Evolutionary conservation across 2,329 filamentous ascomycete genomes (phyloP), one percentile per base, ranked within the genome.

Genomic region (Blastomyces emzantsi): DNA sequence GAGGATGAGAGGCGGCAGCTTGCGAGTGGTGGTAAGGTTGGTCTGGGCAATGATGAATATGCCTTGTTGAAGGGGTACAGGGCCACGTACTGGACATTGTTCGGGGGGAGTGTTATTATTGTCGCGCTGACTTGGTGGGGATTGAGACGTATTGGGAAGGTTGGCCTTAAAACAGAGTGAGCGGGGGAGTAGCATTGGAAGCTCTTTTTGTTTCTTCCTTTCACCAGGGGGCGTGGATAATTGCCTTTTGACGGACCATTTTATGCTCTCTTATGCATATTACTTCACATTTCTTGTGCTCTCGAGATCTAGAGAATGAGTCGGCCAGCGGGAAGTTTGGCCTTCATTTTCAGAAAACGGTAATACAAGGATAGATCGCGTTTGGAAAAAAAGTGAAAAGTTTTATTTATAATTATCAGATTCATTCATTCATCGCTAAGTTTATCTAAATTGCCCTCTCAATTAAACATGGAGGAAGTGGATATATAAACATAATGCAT

Each of bases 61-160:
- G 76, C 76, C 0, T 72, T 83, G 56, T 80, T 83, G 78, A 71
- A 76, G 8, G 82, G 82, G 0, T 85, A 83, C 66, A 71, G 79
- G 15, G 82, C 81, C 1, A 79, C 77, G 0, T 85, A 83, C 64
- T 85, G 82, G 83, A 75, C 78, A 0, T 79, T 79, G 25, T 83
- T 83, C 73, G 81, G 74, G 1, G 72, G 74, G 11, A 78, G 78
- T 63, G 69, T 80, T 1, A 66, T 77, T 19, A 74, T 76, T 49
- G 75, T 71, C 58, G 65, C 71, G 0, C 67, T 82, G 61, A 76
- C 78, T 4, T 73, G 67, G 0, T 73, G 77, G 62, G 81, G 81
- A 0, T 66, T 84, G 41, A 73, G 76, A 60, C 78, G 76, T 59
- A 75, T 77, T 5, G 81, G 82, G 1, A 79, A 75, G 41, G 76